A percentile compares a stretch with the other conserved stretches of the same genome.
Conservation (phyloP, 2,329 filamentous ascomycete genomes). For the Didymella pomorum region DNA sequence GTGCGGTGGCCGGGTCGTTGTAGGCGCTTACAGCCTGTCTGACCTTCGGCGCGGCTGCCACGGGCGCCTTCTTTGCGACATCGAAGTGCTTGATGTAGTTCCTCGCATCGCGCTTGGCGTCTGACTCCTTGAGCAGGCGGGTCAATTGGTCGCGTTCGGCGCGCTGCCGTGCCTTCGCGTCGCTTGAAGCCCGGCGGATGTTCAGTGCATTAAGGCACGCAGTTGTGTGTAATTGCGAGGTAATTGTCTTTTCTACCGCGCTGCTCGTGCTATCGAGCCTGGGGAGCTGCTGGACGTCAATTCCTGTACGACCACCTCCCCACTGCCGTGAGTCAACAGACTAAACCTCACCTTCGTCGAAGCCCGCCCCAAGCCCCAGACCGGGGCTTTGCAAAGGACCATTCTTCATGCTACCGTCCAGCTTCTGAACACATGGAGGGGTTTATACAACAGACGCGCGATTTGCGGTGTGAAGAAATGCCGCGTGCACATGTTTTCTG, state of each 20-base stretch:
- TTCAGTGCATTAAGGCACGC: conserved; percentile 21
- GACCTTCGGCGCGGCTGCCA: conserved; percentile 14
- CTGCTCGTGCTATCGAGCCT: conserved; percentile 33
- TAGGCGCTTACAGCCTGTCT: conserved; percentile 37
- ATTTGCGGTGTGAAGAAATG: conserved; percentile 19
- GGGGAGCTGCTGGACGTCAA: conserved; percentile 29
- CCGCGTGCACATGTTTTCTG: conserved; percentile 19
- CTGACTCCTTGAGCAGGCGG: conserved; percentile 78
- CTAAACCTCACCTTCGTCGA: conserved; percentile 30
- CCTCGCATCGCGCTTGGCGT: conserved; percentile 91
- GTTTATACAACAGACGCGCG: conserved; percentile 6
- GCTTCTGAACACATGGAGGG: conserved; percentile 21
- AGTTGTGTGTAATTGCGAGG: conserved; percentile 23
- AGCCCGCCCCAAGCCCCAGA: conserved; percentile 43
- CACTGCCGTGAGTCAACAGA: conserved; percentile 19
- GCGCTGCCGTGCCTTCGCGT: conserved; percentile 47
- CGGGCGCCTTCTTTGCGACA: conserved; percentile 31
- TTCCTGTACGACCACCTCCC: conserved; percentile 4
- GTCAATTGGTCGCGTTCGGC: conserved; percentile 50
- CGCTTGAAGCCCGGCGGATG: conserved; percentile 35
- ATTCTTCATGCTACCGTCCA: conserved; percentile 49
- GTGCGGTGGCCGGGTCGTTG: conserved; percentile 46
- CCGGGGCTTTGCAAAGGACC: conserved; percentile 47
- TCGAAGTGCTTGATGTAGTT: conserved; percentile 90
- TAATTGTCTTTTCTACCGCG: conserved; percentile 8